A percentile compares a stretch with the other conserved stretches of the same genome.
Conservation (phyloP, 768 basidiomycete genomes). For the Russula lepida region DNA sequence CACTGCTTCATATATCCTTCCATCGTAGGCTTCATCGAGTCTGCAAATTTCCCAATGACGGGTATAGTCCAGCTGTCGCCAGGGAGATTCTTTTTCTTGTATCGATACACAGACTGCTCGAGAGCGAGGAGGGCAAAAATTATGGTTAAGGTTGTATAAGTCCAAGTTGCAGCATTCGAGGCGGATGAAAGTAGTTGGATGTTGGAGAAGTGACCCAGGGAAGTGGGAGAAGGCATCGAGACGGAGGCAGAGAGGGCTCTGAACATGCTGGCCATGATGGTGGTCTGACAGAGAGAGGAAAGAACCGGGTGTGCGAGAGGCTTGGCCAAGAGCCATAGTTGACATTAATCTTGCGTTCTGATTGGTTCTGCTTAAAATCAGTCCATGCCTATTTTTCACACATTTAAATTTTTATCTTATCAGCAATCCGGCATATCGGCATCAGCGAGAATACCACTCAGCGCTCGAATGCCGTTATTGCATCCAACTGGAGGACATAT, state of each 20-base stretch:
- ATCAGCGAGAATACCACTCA: too few species aligned
- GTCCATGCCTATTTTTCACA: constrained; percentile 2
- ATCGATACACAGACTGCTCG: constrained; percentile 83
- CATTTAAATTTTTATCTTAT: background rate
- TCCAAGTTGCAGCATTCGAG: constrained; percentile 37
- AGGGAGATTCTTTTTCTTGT: constrained; percentile 82
- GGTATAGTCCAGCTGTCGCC: constrained; percentile 92
- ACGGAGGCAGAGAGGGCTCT: constrained; percentile 29
- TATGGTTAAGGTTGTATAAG: constrained; percentile 62
- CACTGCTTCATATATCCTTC: constrained; percentile 90
- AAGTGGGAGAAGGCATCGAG: constrained; percentile 38
- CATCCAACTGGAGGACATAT: too few species aligned
- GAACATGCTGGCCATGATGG: constrained; percentile 30
- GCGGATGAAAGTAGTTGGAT: constrained; percentile 38
- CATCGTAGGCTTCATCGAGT: constrained; percentile 86
- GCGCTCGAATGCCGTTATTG: too few species aligned
- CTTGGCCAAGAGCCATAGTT: too few species aligned
- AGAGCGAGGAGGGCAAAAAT: constrained; percentile 68
- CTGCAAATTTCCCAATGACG: constrained; percentile 93
- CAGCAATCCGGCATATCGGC: too few species aligned
- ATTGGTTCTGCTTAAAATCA: constrained; percentile 15
- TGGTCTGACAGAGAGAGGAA: background rate
- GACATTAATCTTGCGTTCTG: background rate
- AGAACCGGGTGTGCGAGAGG: background rate
- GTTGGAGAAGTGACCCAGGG: constrained; percentile 33